Evolutionary conservation across 208 protist genomes (phyloP), one percentile per base, ranked within the genome.

Genomic region (Leptomonas seymouri): DNA sequence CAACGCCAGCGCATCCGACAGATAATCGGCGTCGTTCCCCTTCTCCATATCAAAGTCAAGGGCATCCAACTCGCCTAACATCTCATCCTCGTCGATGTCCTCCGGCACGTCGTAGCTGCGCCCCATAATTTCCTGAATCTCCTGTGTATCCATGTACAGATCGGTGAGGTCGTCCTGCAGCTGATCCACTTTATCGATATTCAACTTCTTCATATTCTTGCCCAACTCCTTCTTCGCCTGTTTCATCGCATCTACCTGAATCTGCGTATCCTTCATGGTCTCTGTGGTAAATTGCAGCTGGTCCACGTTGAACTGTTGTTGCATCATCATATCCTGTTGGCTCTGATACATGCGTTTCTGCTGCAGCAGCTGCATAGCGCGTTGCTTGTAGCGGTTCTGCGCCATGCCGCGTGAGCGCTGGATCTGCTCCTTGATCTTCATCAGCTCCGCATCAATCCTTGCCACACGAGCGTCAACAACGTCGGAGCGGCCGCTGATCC

Each of bases 221-320:
- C 91, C 90, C 36, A 98, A 79, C 30, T 69, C 59, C 80, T 96
- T 97, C 70, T 82, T 86, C 14, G 91, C 89, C n/a, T 87, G 84
- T 80, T 94, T 96, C 87, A 98, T 89, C 15, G 90, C 93, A 15
- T 79, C 74, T 21, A 98, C 77, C 67, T 96, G 93, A 48, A 94
- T 79, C 51, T 95, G 81, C 28, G 95, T 97, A 77, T 98, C 95
- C 80, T 95, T 94, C 57, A 98, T 76, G 28, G 88, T 87, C 71
- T 97, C 90, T 12, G 82, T 87, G 3, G 95, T 94, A 67, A 97
- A 98, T 67, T 93, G 86, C 30, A 97, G 82, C 72, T 98, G 95
- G 57, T 98, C 95, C 56, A 98, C 85, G 79, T 97, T 97, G 51
- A 95, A 96, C 82, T 96, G 91, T 71, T 98, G 95, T 59, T 91